A percentile compares a stretch with the other conserved stretches of the same genome.
Evolutionary conservation across 2,329 filamentous ascomycete species (phyloP).

Genomic region (Aspergillus fijiensis): DNA sequence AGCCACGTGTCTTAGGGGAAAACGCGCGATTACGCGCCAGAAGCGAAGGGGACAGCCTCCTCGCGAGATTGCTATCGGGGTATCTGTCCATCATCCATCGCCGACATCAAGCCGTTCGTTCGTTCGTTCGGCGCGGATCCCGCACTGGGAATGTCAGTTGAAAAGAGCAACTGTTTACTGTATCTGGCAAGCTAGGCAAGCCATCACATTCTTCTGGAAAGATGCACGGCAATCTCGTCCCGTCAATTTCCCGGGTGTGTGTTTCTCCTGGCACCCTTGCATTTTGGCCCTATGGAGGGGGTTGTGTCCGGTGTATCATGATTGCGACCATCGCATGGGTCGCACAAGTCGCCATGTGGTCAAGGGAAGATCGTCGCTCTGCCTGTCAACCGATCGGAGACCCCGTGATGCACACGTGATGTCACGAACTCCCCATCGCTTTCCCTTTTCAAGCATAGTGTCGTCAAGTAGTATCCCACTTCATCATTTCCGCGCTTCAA

Average conservation of each 20-base stretch:
- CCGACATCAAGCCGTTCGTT: slow-evolving; percentile 4
- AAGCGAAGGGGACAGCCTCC: slow-evolving; percentile 8
- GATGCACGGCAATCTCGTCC: neutral
- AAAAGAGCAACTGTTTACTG: slow-evolving; percentile 4
- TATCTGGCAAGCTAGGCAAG: too few relatives aligned
- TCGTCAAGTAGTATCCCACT: neutral
- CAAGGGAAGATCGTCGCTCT: slow-evolving; percentile 2
- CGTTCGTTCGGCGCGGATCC: neutral
- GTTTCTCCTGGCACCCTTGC: neutral
- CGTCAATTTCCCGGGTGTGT: neutral
- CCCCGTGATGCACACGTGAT: slow-evolving; percentile 13
- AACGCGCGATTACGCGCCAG: slow-evolving; percentile 20
- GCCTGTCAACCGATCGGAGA: slow-evolving; percentile 4
- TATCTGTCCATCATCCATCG: slow-evolving; percentile 5
- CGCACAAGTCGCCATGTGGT: slow-evolving; percentile 7
- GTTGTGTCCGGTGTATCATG: slow-evolving; percentile 4
- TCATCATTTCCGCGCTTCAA: neutral
- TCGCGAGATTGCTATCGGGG: neutral
- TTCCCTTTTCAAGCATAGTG: neutral
- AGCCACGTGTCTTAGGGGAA: slow-evolving; percentile 21
- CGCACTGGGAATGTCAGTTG: slow-evolving; percentile 11
- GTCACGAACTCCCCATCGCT: slow-evolving; percentile 7
- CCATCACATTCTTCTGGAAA: neutral
- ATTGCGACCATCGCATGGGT: neutral
- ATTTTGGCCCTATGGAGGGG: slow-evolving; percentile 10